Evolutionary conservation across 169 alveolate species (phyloP).

Genomic region (Plasmodium coatneyi): DNA sequence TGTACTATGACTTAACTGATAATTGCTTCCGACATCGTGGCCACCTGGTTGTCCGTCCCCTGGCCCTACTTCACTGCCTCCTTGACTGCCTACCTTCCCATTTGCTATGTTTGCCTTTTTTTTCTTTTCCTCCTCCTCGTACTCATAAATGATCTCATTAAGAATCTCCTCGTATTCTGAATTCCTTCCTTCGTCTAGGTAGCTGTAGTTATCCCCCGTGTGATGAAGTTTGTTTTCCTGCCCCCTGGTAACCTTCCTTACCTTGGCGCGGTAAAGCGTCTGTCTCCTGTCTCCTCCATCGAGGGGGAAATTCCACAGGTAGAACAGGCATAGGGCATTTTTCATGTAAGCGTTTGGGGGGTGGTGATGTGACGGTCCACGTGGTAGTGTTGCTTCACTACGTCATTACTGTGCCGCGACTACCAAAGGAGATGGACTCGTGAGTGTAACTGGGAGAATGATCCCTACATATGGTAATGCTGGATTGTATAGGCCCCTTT

Average conservation of each 20-base stretch:
- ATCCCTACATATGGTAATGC: neutral
- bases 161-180: slow-evolving; percentile 53
- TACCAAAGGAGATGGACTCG: neutral
- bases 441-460: neutral
- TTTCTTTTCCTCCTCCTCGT: slow-evolving; percentile 40
- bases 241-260: neutral
- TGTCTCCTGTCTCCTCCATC: neutral
- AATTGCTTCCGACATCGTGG: neutral
- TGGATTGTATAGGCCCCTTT: neutral
- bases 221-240: neutral
- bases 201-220: neutral
- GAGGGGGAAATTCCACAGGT: slow-evolving; percentile 24
- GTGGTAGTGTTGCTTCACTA: neutral
- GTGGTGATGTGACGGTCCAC: neutral
- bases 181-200: slow-evolving; percentile 36
- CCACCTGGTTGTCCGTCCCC: neutral
- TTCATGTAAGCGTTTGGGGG: slow-evolving; percentile 19
- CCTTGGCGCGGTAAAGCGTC: slow-evolving; percentile 21
- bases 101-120: neutral
- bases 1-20: neutral
- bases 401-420: neutral
- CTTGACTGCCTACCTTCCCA: neutral
- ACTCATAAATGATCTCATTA: slow-evolving; percentile 51
- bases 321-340: slow-evolving; percentile 33
- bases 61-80: neutral